phyloP scores from a whole-genome alignment of 2,329 filamentous ascomycete species.

The Alternaria solani region DNA sequence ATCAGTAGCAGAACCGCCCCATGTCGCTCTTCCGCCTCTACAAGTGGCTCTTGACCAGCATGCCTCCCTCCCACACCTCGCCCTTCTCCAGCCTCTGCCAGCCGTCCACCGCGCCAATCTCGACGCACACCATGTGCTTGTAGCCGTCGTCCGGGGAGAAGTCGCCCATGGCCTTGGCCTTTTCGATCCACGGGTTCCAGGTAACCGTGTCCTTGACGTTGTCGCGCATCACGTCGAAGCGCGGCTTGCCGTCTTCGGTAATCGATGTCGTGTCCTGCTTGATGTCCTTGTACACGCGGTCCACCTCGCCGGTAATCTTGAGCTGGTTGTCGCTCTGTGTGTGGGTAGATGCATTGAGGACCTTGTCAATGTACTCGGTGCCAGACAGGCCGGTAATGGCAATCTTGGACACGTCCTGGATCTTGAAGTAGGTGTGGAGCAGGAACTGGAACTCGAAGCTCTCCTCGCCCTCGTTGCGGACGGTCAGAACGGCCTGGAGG shows the following conservation, averaged over 20 bases:
- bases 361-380: slow-evolving; percentile 84
- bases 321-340: slow-evolving; percentile 72
- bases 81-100: slow-evolving; percentile 89
- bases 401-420: slow-evolving; percentile 82
- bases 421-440: slow-evolving; percentile 86
- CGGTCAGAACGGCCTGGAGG: slow-evolving; percentile 81
- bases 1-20: not conserved
- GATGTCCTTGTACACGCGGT: slow-evolving; percentile 81
- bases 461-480: slow-evolving; percentile 84
- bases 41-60: slow-evolving; percentile 60
- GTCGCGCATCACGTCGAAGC: slow-evolving; percentile 80
- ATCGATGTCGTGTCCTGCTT: slow-evolving; percentile 71
- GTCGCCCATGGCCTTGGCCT: slow-evolving; percentile 81
- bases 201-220: slow-evolving; percentile 88
- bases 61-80: slow-evolving; percentile 71
- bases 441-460: slow-evolving; percentile 91
- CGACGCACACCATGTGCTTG: slow-evolving; percentile 93
- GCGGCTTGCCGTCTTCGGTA: slow-evolving; percentile 67
- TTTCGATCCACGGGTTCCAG: slow-evolving; percentile 96
- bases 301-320: slow-evolving; percentile 78
- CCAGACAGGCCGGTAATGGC: slow-evolving; percentile 78
- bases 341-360: slow-evolving; percentile 68
- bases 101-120: slow-evolving; percentile 81
- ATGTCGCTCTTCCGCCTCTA: not conserved
- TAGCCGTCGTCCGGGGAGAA: slow-evolving; percentile 90